Evolutionary conservation across 208 protist species (phyloP).

Genomic region (Trichomonas vaginalis): DNA sequence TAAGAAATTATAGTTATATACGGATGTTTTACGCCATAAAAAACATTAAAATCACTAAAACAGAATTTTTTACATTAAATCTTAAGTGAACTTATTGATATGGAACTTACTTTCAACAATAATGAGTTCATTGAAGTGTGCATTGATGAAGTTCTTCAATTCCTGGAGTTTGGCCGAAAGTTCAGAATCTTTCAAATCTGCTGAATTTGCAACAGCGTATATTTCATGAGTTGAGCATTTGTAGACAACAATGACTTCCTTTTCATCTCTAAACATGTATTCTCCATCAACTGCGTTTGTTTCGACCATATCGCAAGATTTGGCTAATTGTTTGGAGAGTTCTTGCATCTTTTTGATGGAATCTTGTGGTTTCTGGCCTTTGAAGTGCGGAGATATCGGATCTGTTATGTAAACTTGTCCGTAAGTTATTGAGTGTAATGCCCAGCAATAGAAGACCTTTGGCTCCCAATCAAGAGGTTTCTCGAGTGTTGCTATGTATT

Average conservation of each 20-base stretch:
- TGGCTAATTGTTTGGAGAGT: not conserved
- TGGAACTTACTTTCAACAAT: not conserved
- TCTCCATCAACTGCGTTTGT: not conserved
- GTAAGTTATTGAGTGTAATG: not conserved
- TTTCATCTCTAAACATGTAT: constrained; percentile 14
- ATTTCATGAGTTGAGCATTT: not conserved
- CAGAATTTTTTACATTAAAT: not conserved
- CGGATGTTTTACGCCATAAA: too few species aligned
- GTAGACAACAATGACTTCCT: not conserved
- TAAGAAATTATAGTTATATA: too few species aligned
- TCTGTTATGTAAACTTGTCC: not conserved
- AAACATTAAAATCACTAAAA: too few species aligned
- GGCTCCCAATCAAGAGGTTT: not conserved
- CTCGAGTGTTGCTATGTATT: not conserved
- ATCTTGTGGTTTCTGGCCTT: too few species aligned
- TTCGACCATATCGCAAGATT: not conserved
- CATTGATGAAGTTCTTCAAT: not conserved
- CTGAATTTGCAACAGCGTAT: not conserved
- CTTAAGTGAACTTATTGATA: not conserved
- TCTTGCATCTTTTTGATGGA: not conserved
- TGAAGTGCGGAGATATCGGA: not conserved
- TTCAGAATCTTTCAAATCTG: not conserved
- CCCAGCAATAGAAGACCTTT: not conserved
- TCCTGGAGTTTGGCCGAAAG: not conserved
- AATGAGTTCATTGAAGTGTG: not conserved